A percentile compares a stretch with the other conserved stretches of the same genome.
phyloP scores from a whole-genome alignment of 805 yeast genomes.

The Hanseniaspora pseudoguilliermondii region DNA sequence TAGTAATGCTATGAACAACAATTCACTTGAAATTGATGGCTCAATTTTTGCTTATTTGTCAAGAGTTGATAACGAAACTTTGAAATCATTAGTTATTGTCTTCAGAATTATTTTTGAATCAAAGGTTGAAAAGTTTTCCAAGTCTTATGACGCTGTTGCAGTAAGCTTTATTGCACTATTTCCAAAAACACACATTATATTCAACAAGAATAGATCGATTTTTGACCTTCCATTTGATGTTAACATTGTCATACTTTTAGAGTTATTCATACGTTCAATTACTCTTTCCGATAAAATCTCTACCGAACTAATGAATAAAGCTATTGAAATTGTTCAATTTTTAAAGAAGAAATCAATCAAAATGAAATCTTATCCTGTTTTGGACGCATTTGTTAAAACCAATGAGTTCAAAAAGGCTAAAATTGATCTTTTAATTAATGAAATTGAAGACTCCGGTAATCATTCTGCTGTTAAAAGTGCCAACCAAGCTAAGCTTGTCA shows the following conservation, averaged over 20 bases:
- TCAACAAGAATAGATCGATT: not conserved
- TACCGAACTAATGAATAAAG: not conserved
- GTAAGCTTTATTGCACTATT: not conserved
- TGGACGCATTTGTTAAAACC: not conserved
- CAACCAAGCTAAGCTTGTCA: not conserved
- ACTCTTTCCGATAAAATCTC: not conserved
- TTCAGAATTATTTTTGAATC: conserved; percentile 7
- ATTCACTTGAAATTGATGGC: not conserved
- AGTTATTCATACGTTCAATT: not conserved
- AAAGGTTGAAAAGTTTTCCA: not conserved
- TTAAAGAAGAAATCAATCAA: not conserved
- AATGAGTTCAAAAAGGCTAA: not conserved
- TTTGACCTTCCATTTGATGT: conserved; percentile 4
- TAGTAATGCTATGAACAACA: not conserved
- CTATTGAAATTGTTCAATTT: conserved; percentile 1
- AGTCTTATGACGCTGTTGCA: not conserved
- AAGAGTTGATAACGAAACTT: not conserved
- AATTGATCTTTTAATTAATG: not conserved
- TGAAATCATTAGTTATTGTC: not conserved
- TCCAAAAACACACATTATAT: not conserved
- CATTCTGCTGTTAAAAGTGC: not conserved
- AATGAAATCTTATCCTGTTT: not conserved
- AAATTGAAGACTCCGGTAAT: not conserved
- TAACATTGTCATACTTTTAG: not conserved
- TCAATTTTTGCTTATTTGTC: not conserved